Conservation (phyloP, 805 yeast species). For the Ogataea dorogensis region DNA sequence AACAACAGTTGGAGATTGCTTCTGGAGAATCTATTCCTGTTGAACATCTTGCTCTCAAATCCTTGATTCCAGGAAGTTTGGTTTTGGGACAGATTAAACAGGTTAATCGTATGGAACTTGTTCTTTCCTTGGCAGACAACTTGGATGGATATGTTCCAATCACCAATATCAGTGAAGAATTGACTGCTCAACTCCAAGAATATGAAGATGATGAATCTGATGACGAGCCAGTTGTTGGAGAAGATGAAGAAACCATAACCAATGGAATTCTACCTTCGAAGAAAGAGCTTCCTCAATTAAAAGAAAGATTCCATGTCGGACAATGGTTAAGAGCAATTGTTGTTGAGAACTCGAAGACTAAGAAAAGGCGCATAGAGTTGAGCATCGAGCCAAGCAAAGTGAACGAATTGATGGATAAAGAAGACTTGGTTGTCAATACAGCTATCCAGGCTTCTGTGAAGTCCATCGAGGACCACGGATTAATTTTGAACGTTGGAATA, state of each 20-base stretch:
- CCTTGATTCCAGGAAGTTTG: conserved; percentile 64
- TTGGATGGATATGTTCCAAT: conserved; percentile 76
- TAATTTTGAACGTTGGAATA: conserved; percentile 68
- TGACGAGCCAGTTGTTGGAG: conserved; percentile 33
- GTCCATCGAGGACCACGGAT: conserved; percentile 92
- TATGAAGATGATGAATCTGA: conserved; percentile 48
- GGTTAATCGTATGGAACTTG: conserved; percentile 61
- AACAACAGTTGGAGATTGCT: conserved; percentile 28
- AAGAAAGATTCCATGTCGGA: conserved; percentile 60
- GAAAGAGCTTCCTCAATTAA: conserved; percentile 56
- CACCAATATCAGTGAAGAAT: conserved; percentile 64
- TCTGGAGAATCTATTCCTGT: conserved; percentile 42
- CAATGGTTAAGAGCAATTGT: conserved; percentile 86
- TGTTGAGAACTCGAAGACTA: conserved; percentile 41
- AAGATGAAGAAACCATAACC: conserved; percentile 33
- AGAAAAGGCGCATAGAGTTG: conserved; percentile 62
- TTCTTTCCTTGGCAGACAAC: conserved; percentile 75
- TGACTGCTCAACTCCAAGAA: conserved; percentile 56
- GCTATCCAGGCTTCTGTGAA: conserved; percentile 73
- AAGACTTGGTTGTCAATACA: conserved; percentile 60
- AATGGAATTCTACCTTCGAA: conserved; percentile 22
- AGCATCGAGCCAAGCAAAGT: conserved; percentile 72
- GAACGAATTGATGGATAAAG: conserved; percentile 55
- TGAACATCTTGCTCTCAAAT: conserved; percentile 62
- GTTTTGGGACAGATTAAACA: conserved; percentile 74